Base-by-base conservation (phyloP, 1,284 basidiomycete species). In the Rhodotorula mucilaginosa region DNA sequence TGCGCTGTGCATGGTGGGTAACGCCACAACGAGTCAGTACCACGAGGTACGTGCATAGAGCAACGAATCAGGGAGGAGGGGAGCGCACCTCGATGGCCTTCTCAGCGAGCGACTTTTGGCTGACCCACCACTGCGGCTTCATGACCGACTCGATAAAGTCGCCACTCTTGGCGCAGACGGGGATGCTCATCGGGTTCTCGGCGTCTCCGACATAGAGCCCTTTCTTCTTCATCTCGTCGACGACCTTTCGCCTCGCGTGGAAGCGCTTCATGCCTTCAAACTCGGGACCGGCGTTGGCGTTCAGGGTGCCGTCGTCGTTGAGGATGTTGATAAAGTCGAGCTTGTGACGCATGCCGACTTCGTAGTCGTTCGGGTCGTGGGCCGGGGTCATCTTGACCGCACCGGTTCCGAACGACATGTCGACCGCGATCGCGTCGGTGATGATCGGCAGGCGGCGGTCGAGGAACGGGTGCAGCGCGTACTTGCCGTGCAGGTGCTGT, bases 381-480 rank as follows among this genome's bases (percentile, higher is more conserved):
- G 96, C 97, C n/a, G 97, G 97, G 0, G 97, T 99, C 80, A 99
- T 99, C 84, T 99, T 99, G 71, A 99, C 96, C 8, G 96, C 97
- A 82, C 97, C 97, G 39, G 97, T 99, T 67, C 97, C 97, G 78
- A 99, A 98, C 54, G 87, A 87, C 89, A 94, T 97, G 81, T 99
- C 96, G 75, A 97, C 96, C 67, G 86, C 85, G 78, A 92, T 89
- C 56, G 86, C 83, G 80, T 99, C 97, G 57, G 89, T 86, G 70
- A 99, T 85, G 81, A 99, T 97, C 31, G 93, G 94, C 68, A 99
- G 86, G 57, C 88, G 87, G 65, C 97, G 89, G 75, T 88, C 84
- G 70, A 95, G 83, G 84, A 99, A 98, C 2, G 97, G 97, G 82
- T 99, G 97, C 5, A 86, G 81, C 52, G 88, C 93, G 78, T 89